A percentile compares a stretch with the other conserved stretches of the same genome.
Conservation (phyloP, 768 basidiomycete species). For the Suillus decipiens region DNA sequence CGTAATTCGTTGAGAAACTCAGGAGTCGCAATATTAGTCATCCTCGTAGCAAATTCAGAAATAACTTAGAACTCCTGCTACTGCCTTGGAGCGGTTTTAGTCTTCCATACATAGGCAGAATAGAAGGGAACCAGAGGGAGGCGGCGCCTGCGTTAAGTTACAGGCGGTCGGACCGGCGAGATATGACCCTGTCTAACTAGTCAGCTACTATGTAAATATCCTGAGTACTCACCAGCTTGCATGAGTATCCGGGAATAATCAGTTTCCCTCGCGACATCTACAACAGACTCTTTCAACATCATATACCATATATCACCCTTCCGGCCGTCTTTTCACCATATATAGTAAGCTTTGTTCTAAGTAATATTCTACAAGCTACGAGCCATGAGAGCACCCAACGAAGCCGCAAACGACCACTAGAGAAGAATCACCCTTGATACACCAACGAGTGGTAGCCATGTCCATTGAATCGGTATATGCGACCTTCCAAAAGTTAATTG, state of each 20-base stretch:
- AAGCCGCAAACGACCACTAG: background rate
- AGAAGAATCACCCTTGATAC: background rate
- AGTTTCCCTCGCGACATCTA: background rate
- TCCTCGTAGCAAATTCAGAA: constrained; percentile 3
- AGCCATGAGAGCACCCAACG: background rate
- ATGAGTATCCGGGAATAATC: background rate
- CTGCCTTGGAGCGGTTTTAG: background rate
- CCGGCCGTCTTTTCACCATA: background rate
- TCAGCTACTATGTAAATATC: background rate
- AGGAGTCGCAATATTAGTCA: constrained; percentile 38
- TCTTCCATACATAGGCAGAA: background rate
- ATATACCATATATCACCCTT: background rate
- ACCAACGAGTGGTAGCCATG: background rate
- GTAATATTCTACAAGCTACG: background rate
- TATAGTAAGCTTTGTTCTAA: background rate
- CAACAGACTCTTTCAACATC: background rate
- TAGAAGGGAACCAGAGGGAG: background rate
- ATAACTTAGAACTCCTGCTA: background rate
- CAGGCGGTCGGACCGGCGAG: background rate
- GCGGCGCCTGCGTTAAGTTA: too few species aligned
- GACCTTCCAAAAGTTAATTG: background rate
- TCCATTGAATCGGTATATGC: background rate
- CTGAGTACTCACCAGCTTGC: background rate
- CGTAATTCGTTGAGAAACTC: constrained; percentile 47
- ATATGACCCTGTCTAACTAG: background rate